These are phyloP conservation scores for Penstemon eatonii DNA, from an alignment of 257 asterid genomes.

Conservation along the genomic window DNA sequence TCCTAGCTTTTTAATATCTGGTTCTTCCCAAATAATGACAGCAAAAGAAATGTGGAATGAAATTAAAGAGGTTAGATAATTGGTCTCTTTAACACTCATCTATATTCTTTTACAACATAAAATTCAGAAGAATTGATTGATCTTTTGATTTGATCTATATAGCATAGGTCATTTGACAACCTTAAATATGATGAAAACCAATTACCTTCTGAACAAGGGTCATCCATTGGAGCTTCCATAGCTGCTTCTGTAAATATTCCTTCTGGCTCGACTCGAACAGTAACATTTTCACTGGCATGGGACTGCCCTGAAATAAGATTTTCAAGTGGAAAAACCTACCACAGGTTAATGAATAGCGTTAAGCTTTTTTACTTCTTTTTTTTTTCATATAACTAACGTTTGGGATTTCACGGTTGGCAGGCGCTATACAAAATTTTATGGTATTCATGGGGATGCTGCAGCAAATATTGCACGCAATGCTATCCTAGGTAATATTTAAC, in stretches of 20 bases:
- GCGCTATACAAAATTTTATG: slow-evolving; percentile 75
- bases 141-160: slow-evolving; percentile 9
- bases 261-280: slow-evolving; percentile 44
- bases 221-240: slow-evolving; percentile 78
- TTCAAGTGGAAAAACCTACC: slow-evolving; percentile 73
- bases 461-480: slow-evolving; percentile 72
- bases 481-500: slow-evolving; percentile 50
- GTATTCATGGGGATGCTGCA: slow-evolving; percentile 61
- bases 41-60: slow-evolving; percentile 79
- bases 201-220: slow-evolving; percentile 64
- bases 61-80: slow-evolving; percentile 60
- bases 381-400: not conserved
- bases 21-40: slow-evolving; percentile 51
- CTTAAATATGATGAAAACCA: slow-evolving; percentile 44
- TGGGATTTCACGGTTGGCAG: slow-evolving; percentile 34
- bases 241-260: slow-evolving; percentile 73
- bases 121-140: not conserved
- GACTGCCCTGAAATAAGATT: slow-evolving; percentile 81
- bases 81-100: not conserved
- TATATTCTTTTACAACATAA: not conserved
- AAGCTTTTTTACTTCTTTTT: not conserved
- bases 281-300: slow-evolving; percentile 79
- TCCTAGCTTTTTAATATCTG: slow-evolving; percentile 68
- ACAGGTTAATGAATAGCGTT: slow-evolving; percentile 41
- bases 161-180: slow-evolving; percentile 64